Evolutionary conservation across 345 rosid species (phyloP).

Genomic region (Nephelium lappaceum): DNA sequence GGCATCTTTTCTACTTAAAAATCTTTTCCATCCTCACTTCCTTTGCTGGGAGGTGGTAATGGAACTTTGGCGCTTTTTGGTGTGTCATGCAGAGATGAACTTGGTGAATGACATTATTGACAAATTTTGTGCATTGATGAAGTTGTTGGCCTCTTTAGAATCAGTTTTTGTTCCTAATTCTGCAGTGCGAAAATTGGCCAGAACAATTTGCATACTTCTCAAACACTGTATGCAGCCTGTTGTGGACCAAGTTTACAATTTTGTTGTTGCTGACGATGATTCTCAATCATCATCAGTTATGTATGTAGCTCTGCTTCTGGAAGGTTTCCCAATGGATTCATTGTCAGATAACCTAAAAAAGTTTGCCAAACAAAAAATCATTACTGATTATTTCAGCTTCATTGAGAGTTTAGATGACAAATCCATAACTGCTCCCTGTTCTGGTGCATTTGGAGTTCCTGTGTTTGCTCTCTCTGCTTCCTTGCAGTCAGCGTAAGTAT

Average conservation of each 20-base stretch:
- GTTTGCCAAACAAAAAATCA: slow-evolving; percentile 53
- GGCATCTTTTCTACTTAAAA: slow-evolving; percentile 63
- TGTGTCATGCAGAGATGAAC: slow-evolving; percentile 60
- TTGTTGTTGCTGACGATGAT: slow-evolving; percentile 39
- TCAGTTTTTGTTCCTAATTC: slow-evolving; percentile 54
- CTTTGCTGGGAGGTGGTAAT: slow-evolving; percentile 75
- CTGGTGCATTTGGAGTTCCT: slow-evolving; percentile 52
- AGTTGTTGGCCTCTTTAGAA: slow-evolving; percentile 54
- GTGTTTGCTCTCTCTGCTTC: slow-evolving; percentile 72
- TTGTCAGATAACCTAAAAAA: slow-evolving; percentile 54
- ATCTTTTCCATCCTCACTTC: slow-evolving; percentile 83
- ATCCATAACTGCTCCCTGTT: slow-evolving; percentile 31
- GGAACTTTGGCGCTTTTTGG: slow-evolving; percentile 88
- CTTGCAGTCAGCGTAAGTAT: slow-evolving; percentile 69
- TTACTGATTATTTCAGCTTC: slow-evolving; percentile 57
- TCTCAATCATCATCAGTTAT: slow-evolving; percentile 50
- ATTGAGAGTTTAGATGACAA: slow-evolving; percentile 46
- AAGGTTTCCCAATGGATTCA: slow-evolving; percentile 72
- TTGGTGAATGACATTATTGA: slow-evolving; percentile 44
- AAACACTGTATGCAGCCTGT: slow-evolving; percentile 48
- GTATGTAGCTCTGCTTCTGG: slow-evolving; percentile 64
- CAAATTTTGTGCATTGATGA: slow-evolving; percentile 59
- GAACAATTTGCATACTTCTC: slow-evolving; percentile 63
- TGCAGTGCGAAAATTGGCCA: slow-evolving; percentile 69
- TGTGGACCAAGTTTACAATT: slow-evolving; percentile 57